Evolutionary conservation across 2,329 filamentous ascomycete genomes (phyloP), one percentile per base, ranked within the genome.

Genomic region (Penicillium aurantiogriseum): DNA sequence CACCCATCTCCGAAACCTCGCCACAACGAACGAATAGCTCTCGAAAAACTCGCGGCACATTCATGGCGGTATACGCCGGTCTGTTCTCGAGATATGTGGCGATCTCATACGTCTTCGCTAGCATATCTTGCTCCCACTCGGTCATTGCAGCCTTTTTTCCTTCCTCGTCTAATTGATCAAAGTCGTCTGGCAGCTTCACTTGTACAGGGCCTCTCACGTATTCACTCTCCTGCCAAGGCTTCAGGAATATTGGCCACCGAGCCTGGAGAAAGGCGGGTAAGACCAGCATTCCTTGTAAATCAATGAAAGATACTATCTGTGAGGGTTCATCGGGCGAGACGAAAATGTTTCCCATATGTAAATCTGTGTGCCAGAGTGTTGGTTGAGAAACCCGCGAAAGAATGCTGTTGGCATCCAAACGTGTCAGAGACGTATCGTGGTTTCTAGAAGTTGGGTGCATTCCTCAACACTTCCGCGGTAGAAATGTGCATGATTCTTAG

Each of bases 161-260:
- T 29, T 31, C 43, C 17, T 31, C 17, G 10, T 31, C 5, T 15
- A 46, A 19, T 29, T 46, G 23, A 13, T 29, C n/a, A 10, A 46
- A 21, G 43, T 46, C 5, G 5, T 31, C 27, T 2, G 25, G 25
- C 6, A 46, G 27, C 27, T 97, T 42, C 21, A 15, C 6, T 9
- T 42, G 21, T 42, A 42, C 9, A 25, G 7, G 21, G 3, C 21
- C 39, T 42, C 7, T 25, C 39, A 25, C 39, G 11, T 42, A 42
- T 42, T 42, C 13, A 25, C 11, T 25, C 39, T 42, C 39, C 39
- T 42, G 5, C 2, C 11, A 15, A 25, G 39, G 39, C 1, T 25
- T 42, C 3, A 42, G 7, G 39, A 42, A 42, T 8, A 42, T 4
- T 42, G 39, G 39, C 39, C 39, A 42, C 21, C 39, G 21, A 15